A percentile compares a stretch with the other conserved stretches of the same genome.
Evolutionary conservation across 2,329 filamentous ascomycete genomes (phyloP).

Genomic region (Phialophora tarda): DNA sequence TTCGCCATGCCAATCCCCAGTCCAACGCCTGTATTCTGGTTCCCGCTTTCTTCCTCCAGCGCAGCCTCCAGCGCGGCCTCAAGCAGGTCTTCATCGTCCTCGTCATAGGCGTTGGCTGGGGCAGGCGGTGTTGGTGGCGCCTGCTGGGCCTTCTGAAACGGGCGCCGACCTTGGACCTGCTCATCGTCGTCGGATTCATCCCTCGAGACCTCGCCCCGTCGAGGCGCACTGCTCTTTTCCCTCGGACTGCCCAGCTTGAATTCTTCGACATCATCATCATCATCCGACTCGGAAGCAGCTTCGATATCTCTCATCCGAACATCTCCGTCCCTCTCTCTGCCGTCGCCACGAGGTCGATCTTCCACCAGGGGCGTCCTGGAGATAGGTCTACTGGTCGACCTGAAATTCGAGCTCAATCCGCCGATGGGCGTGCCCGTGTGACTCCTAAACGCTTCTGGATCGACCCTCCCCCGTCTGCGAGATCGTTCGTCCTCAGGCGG

Average conservation of each 20-base stretch:
- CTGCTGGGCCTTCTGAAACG: conserved; percentile 8
- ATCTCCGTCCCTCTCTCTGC: conserved; percentile 29
- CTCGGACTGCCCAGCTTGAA: conserved; percentile 39
- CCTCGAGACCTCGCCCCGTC: conserved; percentile 17
- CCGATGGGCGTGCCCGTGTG: conserved; percentile 33
- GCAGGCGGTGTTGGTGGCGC: conserved; percentile 30
- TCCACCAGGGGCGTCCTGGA: conserved; percentile 4
- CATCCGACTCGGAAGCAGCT: conserved; percentile 43
- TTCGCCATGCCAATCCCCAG: conserved; percentile 68
- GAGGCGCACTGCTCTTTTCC: conserved; percentile 21
- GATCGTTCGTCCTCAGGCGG: conserved; percentile 45
- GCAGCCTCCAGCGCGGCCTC: conserved; percentile 65
- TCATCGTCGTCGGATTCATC: conserved; percentile 15
- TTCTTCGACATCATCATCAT: conserved; percentile 56
- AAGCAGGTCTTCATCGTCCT: conserved; percentile 54
- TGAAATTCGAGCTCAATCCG: conserved; percentile 21
- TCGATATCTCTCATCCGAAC: conserved; percentile 47
- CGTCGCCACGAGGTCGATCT: conserved; percentile 1
- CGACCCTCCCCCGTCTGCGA: conserved; percentile 26
- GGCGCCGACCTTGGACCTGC: neutral
- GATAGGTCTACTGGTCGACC: conserved; percentile 4
- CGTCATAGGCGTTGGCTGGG: conserved; percentile 39
- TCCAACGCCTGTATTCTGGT: conserved; percentile 64
- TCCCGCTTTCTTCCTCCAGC: conserved; percentile 53
- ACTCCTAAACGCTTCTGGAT: conserved; percentile 35